Percentiles rank a stretch among this genome's conserved stretches.
Evolutionary conservation across 495 filamentous ascomycete genomes (phyloP).

Genomic region (Chlorociboria aeruginascens): DNA sequence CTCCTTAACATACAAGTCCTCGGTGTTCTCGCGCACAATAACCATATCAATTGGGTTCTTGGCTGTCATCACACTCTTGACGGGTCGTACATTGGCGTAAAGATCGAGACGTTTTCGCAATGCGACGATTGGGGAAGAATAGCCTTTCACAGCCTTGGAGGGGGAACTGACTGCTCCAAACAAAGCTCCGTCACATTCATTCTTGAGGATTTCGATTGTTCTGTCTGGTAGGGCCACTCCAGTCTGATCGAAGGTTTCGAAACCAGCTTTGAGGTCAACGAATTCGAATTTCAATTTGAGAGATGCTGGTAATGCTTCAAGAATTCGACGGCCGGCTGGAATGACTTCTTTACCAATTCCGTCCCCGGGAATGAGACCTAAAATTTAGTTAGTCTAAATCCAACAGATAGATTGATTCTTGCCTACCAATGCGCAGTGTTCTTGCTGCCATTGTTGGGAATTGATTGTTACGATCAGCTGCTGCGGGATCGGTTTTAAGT

Average conservation of each 20-base stretch:
- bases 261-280: slow-evolving; percentile 82
- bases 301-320: slow-evolving; percentile 77
- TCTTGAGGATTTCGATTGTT: slow-evolving; percentile 73
- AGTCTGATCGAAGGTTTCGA: slow-evolving; percentile 79
- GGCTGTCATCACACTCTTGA: slow-evolving; percentile 62
- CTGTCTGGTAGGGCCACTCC: slow-evolving; percentile 79
- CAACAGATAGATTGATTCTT: slow-evolving; percentile 3
- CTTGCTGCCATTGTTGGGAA: slow-evolving; percentile 36
- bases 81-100: slow-evolving; percentile 95
- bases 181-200: slow-evolving; percentile 88
- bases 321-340: slow-evolving; percentile 79
- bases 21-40: slow-evolving; percentile 97
- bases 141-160: slow-evolving; percentile 76
- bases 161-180: slow-evolving; percentile 96
- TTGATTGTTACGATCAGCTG: neutral
- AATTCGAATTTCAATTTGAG: slow-evolving; percentile 88
- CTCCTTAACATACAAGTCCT: slow-evolving; percentile 98
- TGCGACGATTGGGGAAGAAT: slow-evolving; percentile 94
- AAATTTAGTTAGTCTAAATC: neutral
- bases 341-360: slow-evolving; percentile 98
- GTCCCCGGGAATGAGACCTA: slow-evolving; percentile 94
- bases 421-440: slow-evolving; percentile 47
- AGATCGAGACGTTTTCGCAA: slow-evolving; percentile 90
- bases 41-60: slow-evolving; percentile 79
- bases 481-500: slow-evolving; percentile 12